These are phyloP conservation scores for Boletus barrowsii DNA, from an alignment of 768 basidiomycete species.

Conservation along the genomic window DNA sequence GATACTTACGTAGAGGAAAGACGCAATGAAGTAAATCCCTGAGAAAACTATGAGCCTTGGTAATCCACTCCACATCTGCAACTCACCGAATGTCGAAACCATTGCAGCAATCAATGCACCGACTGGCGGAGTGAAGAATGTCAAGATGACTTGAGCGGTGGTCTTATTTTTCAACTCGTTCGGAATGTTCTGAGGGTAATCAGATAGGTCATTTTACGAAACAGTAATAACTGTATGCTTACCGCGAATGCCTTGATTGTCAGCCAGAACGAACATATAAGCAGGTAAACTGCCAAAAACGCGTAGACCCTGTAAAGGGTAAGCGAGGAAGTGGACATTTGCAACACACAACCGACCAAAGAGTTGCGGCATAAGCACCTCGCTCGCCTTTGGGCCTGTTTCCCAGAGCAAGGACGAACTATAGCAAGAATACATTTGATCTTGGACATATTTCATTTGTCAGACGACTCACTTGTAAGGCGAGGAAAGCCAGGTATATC, in stretches of 20 bases:
- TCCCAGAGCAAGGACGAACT: slow-evolving; percentile 72
- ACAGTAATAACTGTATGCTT: slow-evolving; percentile 16
- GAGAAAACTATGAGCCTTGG: slow-evolving; percentile 7
- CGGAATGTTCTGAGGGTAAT: slow-evolving; percentile 48
- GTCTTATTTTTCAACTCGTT: slow-evolving; percentile 46
- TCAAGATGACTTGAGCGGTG: slow-evolving; percentile 45
- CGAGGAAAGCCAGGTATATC: slow-evolving; percentile 84
- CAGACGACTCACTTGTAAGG: slow-evolving; percentile 52
- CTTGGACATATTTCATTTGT: not conserved
- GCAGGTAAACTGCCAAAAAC: slow-evolving; percentile 75
- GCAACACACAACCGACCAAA: slow-evolving; percentile 49
- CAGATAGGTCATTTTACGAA: not conserved
- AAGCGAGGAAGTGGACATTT: slow-evolving; percentile 1
- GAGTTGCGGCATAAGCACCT: slow-evolving; percentile 61
- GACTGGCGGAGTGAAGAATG: slow-evolving; percentile 72
- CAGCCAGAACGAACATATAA: slow-evolving; percentile 83
- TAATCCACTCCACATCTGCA: not conserved
- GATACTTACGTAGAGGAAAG: slow-evolving; percentile 75
- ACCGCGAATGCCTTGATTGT: slow-evolving; percentile 79
- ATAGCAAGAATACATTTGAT: not conserved
- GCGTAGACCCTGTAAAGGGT: slow-evolving; percentile 69
- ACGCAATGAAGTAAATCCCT: slow-evolving; percentile 82
- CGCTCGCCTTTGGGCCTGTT: slow-evolving; percentile 90
- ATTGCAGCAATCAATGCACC: slow-evolving; percentile 84
- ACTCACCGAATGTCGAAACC: slow-evolving; percentile 79